These are phyloP conservation scores for Linnemannia zychae DNA, from an alignment of 192 early-diverging fungal species.

Conservation along the genomic window DNA sequence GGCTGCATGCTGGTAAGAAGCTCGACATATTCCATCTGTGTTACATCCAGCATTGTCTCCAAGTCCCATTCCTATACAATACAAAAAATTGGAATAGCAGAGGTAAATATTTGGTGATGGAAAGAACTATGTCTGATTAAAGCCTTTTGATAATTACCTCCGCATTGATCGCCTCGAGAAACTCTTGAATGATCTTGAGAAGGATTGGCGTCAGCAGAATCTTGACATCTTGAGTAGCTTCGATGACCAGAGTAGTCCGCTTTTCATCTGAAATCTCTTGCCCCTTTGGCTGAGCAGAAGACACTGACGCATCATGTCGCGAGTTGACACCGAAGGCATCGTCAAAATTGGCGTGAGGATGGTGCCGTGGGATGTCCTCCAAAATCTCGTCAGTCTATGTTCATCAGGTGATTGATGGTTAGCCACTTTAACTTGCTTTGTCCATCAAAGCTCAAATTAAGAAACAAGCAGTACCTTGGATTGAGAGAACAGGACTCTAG, in stretches of 20 bases:
- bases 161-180: conserved; percentile 68
- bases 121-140: neutral
- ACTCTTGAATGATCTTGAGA: conserved; percentile 75
- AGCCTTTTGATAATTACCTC: conserved; percentile 51
- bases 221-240: conserved; percentile 67
- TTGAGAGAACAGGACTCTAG: conserved; percentile 58
- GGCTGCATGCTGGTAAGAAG: conserved; percentile 66
- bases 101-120: neutral
- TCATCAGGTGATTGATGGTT: neutral
- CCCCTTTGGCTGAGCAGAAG: conserved; percentile 46
- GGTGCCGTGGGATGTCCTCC: conserved; percentile 42
- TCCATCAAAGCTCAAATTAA: neutral
- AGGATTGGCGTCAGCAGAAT: conserved; percentile 78
- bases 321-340: conserved; percentile 32
- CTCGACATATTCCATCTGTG: conserved; percentile 74
- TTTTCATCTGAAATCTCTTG: conserved; percentile 53
- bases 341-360: conserved; percentile 41
- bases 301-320: conserved; percentile 6
- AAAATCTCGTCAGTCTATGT: conserved; percentile 33
- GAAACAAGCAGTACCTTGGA: conserved; percentile 39
- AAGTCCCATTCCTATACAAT: conserved; percentile 70
- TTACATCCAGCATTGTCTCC: conserved; percentile 74
- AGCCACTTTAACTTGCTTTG: neutral
- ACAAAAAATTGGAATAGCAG: neutral
- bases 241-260: conserved; percentile 62